phyloP scores from a whole-genome alignment of 306 rosid species.

The Fagus crenata region DNA sequence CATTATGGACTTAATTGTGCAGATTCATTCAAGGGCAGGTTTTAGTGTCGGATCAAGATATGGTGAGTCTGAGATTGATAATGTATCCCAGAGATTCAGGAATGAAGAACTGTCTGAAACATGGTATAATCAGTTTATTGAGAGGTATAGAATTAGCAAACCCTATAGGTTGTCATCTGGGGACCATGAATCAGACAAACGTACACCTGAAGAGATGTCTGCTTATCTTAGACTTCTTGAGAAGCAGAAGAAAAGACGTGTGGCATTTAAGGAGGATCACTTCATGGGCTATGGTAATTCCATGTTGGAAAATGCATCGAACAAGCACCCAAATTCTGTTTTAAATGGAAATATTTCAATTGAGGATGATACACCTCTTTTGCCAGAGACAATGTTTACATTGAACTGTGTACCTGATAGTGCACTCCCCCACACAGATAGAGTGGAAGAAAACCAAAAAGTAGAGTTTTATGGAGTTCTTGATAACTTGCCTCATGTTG shows the following conservation, averaged over 20 bases:
- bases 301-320: slow-evolving; percentile 39
- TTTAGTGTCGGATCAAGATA: slow-evolving; percentile 56
- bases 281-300: slow-evolving; percentile 43
- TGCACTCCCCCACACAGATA: slow-evolving; percentile 56
- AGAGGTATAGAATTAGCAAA: slow-evolving; percentile 55
- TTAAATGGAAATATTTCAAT: slow-evolving; percentile 44
- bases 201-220: slow-evolving; percentile 74
- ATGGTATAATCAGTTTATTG: slow-evolving; percentile 79
- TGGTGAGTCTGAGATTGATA: slow-evolving; percentile 61
- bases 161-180: slow-evolving; percentile 49
- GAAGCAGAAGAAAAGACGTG: slow-evolving; percentile 66
- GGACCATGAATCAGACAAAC: slow-evolving; percentile 59
- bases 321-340: slow-evolving; percentile 42
- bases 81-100: slow-evolving; percentile 47
- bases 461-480: slow-evolving; percentile 60
- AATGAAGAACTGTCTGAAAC: slow-evolving; percentile 70
- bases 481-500: slow-evolving; percentile 65
- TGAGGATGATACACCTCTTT: slow-evolving; percentile 46
- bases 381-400: slow-evolving; percentile 70
- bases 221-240: slow-evolving; percentile 44
- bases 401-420: slow-evolving; percentile 85
- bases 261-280: slow-evolving; percentile 64
- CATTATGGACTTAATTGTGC: slow-evolving; percentile 24
- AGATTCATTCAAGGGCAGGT: slow-evolving; percentile 63
- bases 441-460: slow-evolving; percentile 48